Percentiles rank a stretch among this genome's conserved stretches.
These are phyloP conservation scores for Trichoderma sp. DNA, from an alignment of 2,329 filamentous ascomycete genomes.

Conservation along the genomic window DNA sequence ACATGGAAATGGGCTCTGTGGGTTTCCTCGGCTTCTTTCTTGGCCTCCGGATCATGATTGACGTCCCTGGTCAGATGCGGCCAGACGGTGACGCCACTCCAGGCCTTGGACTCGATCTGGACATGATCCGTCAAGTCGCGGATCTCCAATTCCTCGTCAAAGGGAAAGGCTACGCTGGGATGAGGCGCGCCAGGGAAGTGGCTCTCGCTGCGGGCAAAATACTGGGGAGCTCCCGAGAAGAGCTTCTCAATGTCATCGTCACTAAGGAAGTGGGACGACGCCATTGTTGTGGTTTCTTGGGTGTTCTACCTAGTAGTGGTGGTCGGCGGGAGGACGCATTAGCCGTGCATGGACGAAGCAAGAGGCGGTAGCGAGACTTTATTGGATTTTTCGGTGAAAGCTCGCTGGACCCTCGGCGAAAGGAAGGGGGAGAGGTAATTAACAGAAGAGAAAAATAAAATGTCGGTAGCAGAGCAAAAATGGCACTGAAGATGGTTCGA, in stretches of 20 bases:
- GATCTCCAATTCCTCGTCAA: constrained; percentile 62
- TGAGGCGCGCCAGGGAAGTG: constrained; percentile 61
- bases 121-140: constrained; percentile 65
- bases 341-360: neutral
- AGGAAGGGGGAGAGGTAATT: neutral
- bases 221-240: constrained; percentile 76
- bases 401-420: constrained; percentile 16
- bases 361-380: neutral
- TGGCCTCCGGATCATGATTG: constrained; percentile 47
- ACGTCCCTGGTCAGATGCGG: constrained; percentile 59
- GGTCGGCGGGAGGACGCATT: constrained; percentile 14
- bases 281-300: constrained; percentile 45
- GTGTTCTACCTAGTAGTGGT: neutral
- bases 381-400: constrained; percentile 4
- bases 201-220: constrained; percentile 62
- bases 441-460: neutral
- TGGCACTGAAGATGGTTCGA: constrained; percentile 22
- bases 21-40: constrained; percentile 45
- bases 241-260: constrained; percentile 65
- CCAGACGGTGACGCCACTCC: constrained; percentile 63
- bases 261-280: constrained; percentile 53
- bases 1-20: constrained; percentile 59
- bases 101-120: constrained; percentile 63
- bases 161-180: constrained; percentile 67
- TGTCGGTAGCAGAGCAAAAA: constrained; percentile 13